Evolutionary conservation across 495 filamentous ascomycete genomes (phyloP).

Genomic region (Zalerion maritima): DNA sequence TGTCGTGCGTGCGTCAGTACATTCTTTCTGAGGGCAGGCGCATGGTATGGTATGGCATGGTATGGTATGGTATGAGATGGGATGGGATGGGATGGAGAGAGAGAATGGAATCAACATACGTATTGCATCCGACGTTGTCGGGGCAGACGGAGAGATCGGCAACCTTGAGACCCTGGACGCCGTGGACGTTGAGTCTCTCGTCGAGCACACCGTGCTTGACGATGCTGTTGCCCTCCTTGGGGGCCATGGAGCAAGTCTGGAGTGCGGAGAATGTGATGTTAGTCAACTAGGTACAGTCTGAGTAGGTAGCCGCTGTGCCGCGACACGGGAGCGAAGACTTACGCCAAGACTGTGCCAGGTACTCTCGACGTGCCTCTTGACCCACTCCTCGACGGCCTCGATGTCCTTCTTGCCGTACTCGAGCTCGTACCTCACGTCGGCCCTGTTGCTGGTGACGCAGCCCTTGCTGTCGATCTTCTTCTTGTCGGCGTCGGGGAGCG

Average conservation of each 20-base stretch:
- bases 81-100: not conserved
- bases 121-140: slow-evolving; percentile 73
- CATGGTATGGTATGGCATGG: not conserved
- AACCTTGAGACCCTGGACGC: slow-evolving; percentile 67
- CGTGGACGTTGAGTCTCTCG: slow-evolving; percentile 66
- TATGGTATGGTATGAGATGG: no score
- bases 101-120: slow-evolving; percentile 26
- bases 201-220: slow-evolving; percentile 72
- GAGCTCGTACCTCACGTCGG: slow-evolving; percentile 44
- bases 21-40: not conserved
- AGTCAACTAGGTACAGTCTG: not conserved
- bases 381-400: slow-evolving; percentile 60
- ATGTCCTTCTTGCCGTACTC: slow-evolving; percentile 56
- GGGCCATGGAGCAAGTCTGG: slow-evolving; percentile 70
- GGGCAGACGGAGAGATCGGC: slow-evolving; percentile 70
- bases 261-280: slow-evolving; percentile 18
- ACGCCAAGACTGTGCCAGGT: slow-evolving; percentile 58
- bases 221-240: slow-evolving; percentile 61
- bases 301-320: not conserved
- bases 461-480: slow-evolving; percentile 31
- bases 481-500: slow-evolving; percentile 26
- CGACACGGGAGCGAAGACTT: slow-evolving; percentile 11
- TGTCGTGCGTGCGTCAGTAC: slow-evolving; percentile 1
- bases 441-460: slow-evolving; percentile 38
- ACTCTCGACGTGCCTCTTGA: slow-evolving; percentile 60